Conservation (phyloP, 208 protist species). For the Trichomonas gallinae region DNA sequence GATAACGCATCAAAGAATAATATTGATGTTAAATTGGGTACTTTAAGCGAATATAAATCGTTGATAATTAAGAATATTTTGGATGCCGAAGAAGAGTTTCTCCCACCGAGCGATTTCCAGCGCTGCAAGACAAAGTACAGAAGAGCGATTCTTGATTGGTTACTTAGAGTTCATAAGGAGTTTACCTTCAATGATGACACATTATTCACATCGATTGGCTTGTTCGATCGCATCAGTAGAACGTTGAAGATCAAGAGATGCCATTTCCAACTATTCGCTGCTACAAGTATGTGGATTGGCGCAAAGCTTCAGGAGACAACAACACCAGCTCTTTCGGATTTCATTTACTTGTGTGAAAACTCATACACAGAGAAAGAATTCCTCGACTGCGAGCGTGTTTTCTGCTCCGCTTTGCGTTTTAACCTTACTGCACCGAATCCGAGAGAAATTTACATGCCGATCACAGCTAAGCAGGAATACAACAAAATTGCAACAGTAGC, state of each 20-base stretch:
- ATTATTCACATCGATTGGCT: background rate
- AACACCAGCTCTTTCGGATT: background rate
- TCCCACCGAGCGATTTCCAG: background rate
- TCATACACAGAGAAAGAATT: background rate
- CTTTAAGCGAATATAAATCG: background rate
- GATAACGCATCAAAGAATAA: background rate
- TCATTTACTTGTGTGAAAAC: background rate
- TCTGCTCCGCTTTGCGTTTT: background rate
- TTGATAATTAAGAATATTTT: background rate
- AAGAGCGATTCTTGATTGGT: background rate
- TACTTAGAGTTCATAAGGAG: background rate
- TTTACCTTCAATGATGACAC: background rate
- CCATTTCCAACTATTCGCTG: background rate
- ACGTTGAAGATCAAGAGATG: background rate
- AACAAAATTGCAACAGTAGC: background rate
- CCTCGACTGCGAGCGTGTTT: background rate
- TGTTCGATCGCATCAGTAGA: background rate
- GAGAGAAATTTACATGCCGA: background rate
- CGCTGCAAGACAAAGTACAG: background rate
- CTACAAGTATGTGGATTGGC: background rate
- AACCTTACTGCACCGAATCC: background rate
- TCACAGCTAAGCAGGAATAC: background rate
- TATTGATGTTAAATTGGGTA: background rate
- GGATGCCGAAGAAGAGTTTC: background rate
- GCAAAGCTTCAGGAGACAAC: background rate